phyloP scores from a whole-genome alignment of 306 rosid genomes.

The Cucurbita pepo region DNA sequence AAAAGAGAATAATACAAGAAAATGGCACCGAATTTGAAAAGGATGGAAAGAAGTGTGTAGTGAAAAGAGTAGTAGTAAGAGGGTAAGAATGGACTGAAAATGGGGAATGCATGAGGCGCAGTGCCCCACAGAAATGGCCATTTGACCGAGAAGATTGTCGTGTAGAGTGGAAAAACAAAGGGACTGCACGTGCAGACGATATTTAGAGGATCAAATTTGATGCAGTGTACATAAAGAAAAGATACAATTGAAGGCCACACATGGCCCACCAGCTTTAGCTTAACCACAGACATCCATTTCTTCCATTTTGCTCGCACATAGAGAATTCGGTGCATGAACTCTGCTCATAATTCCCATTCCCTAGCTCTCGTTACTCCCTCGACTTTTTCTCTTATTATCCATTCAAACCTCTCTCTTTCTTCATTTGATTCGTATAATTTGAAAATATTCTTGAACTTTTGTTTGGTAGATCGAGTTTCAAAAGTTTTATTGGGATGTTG shows the following conservation, averaged over 20 bases:
- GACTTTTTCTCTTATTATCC: too few relatives aligned
- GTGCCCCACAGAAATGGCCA: conserved; percentile 3
- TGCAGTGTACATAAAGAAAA: not conserved
- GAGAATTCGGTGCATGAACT: conserved; percentile 2
- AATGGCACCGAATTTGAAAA: not conserved
- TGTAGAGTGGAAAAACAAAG: not conserved
- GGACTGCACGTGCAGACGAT: conserved; percentile 2
- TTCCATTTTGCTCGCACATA: not conserved
- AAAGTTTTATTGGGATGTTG: too few relatives aligned
- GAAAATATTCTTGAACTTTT: too few relatives aligned
- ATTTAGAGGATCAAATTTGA: not conserved
- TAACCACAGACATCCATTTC: not conserved
- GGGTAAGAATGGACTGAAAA: not conserved
- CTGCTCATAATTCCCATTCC: too few relatives aligned
- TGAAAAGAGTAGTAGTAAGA: not conserved
- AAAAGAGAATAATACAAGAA: not conserved
- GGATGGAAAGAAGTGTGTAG: not conserved
- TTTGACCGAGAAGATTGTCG: not conserved
- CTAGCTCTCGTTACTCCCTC: too few relatives aligned
- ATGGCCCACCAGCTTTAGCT: not conserved
- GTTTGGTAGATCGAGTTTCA: too few relatives aligned
- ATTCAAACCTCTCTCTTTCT: too few relatives aligned
- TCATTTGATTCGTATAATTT: too few relatives aligned
- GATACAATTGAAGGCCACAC: not conserved
- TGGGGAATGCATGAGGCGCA: not conserved